Conservation (phyloP, 352 stramenopile genomes). For the Phytophthora aleatoria region DNA sequence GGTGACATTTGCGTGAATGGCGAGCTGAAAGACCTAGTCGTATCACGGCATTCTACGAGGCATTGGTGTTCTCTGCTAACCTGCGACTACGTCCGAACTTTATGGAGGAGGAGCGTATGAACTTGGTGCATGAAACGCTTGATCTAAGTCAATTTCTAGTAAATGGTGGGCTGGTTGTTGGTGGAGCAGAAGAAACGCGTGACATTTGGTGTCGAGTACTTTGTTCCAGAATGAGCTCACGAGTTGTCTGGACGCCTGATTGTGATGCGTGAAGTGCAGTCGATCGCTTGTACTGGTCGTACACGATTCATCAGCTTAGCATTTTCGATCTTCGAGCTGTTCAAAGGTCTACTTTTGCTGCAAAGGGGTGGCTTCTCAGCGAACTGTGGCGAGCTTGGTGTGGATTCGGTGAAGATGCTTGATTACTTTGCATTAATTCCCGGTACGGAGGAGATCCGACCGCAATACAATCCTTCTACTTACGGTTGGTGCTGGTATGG, state of each 20-base stretch:
- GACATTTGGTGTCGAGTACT: slow-evolving; percentile 92
- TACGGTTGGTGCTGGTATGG: slow-evolving; percentile 70
- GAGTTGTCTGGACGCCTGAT: slow-evolving; percentile 80
- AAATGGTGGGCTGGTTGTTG: too few species aligned
- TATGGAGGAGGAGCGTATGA: slow-evolving; percentile 41
- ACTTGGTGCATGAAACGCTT: slow-evolving; percentile 53
- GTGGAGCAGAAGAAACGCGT: slow-evolving; percentile 94
- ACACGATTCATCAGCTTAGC: slow-evolving; percentile 43
- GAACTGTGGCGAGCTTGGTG: slow-evolving; percentile 89
- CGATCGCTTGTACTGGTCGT: slow-evolving; percentile 85
- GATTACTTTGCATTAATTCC: slow-evolving; percentile 90
- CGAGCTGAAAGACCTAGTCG: slow-evolving; percentile 74
- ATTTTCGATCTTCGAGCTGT: slow-evolving; percentile 44
- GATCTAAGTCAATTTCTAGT: slow-evolving; percentile 28
- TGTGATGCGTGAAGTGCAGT: slow-evolving; percentile 62
- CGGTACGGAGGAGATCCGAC: slow-evolving; percentile 61
- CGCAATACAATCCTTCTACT: slow-evolving; percentile 88
- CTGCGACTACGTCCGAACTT: slow-evolving; percentile 73
- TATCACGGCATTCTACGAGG: slow-evolving; percentile 87
- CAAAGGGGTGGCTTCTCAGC: slow-evolving; percentile 62
- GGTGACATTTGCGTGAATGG: slow-evolving; percentile 91
- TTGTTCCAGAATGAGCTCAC: slow-evolving; percentile 95
- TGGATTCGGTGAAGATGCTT: slow-evolving; percentile 81
- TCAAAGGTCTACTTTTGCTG: slow-evolving; percentile 90
- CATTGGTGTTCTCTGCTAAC: slow-evolving; percentile 84